Evolutionary conservation across 2,329 filamentous ascomycete genomes (phyloP).

Genomic region (Xylaria sp.): DNA sequence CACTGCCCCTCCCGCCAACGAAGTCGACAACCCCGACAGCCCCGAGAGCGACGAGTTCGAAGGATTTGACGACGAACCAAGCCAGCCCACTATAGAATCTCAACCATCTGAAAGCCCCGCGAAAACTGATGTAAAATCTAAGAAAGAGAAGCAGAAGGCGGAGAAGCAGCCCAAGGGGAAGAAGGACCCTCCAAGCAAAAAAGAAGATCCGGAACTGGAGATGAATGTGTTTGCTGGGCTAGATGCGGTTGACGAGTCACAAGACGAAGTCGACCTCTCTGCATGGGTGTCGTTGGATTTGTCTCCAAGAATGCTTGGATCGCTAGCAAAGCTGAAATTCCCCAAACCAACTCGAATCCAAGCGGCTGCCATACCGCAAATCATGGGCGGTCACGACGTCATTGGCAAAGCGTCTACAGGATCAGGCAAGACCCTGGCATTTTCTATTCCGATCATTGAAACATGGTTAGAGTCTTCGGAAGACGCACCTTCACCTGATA

Average conservation of each 20-base stretch:
- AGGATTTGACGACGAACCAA: slow-evolving; percentile 62
- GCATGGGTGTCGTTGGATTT: slow-evolving; percentile 78
- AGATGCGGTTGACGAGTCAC: slow-evolving; percentile 54
- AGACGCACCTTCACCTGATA: slow-evolving; percentile 33
- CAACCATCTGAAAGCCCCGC: slow-evolving; percentile 20
- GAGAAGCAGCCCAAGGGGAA: slow-evolving; percentile 34
- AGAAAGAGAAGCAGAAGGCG: slow-evolving; percentile 31
- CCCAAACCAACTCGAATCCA: slow-evolving; percentile 82
- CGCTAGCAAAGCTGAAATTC: slow-evolving; percentile 81
- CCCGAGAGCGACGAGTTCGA: slow-evolving; percentile 55
- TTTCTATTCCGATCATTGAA: slow-evolving; percentile 91
- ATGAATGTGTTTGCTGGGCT: slow-evolving; percentile 59
- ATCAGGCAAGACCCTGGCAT: slow-evolving; percentile 94
- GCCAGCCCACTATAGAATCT: slow-evolving; percentile 25
- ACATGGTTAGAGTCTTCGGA: slow-evolving; percentile 63
- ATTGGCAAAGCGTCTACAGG: slow-evolving; percentile 96
- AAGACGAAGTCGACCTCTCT: slow-evolving; percentile 71
- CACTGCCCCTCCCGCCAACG: slow-evolving; percentile 11
- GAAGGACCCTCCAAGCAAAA: slow-evolving; percentile 38
- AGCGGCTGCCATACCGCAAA: slow-evolving; percentile 74
- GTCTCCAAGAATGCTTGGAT: slow-evolving; percentile 70
- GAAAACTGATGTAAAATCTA: slow-evolving; percentile 30
- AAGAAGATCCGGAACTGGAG: slow-evolving; percentile 45
- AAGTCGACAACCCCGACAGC: slow-evolving; percentile 21
- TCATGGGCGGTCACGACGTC: slow-evolving; percentile 82